Percentiles rank a stretch among this genome's conserved stretches.
These are phyloP conservation scores for Bipolaris zeicola DNA, from an alignment of 2,329 filamentous ascomycete species.

Conservation along the genomic window DNA sequence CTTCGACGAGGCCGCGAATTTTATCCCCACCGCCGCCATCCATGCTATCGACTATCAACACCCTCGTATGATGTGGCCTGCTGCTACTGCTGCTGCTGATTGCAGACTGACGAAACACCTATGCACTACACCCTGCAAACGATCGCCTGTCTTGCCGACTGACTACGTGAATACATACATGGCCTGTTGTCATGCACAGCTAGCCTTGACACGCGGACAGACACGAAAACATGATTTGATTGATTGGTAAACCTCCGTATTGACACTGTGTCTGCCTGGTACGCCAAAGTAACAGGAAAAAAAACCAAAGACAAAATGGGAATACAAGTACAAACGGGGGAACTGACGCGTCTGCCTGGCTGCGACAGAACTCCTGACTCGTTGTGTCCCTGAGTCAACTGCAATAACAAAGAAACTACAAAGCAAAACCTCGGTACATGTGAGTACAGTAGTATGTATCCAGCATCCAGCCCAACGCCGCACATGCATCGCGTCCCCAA, in stretches of 20 bases:
- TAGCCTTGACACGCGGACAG: neutral
- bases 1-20: conserved; percentile 4
- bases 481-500: conserved; percentile 3
- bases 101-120: neutral
- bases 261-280: neutral
- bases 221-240: neutral
- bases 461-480: neutral
- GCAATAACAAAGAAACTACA: neutral
- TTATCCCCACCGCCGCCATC: conserved; percentile 3
- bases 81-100: neutral
- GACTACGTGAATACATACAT: neutral
- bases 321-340: neutral
- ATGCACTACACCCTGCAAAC: neutral
- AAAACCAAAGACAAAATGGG: neutral
- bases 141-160: neutral
- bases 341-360: neutral
- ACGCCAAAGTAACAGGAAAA: neutral
- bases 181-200: neutral
- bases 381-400: neutral
- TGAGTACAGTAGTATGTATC: neutral
- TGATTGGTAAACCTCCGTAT: neutral
- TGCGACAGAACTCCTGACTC: neutral
- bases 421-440: neutral
- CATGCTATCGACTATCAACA: neutral
- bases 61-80: neutral